Evolutionary conservation across 1,284 basidiomycete species (phyloP).

Genomic region (Ceraceosorus bombacis): DNA sequence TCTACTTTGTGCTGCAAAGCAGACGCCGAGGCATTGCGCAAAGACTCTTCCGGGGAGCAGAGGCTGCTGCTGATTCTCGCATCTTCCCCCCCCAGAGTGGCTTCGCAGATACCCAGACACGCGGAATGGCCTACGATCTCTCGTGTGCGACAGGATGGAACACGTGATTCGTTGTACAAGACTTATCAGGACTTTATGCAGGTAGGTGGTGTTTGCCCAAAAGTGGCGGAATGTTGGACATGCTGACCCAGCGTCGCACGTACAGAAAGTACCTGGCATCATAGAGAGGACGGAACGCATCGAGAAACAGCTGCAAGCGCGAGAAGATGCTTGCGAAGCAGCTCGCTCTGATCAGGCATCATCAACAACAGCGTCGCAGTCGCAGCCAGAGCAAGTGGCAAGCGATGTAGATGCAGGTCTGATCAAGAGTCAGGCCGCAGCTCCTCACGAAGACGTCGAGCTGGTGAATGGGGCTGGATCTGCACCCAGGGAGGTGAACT

Average conservation of each 20-base stretch:
- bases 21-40: no score
- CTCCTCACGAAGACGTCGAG: background rate
- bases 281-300: conserved; percentile 36
- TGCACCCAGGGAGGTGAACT: no score
- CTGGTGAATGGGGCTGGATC: background rate
- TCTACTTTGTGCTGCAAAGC: no score
- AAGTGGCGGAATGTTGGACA: no score
- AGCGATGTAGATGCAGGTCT: background rate
- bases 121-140: conserved; percentile 36
- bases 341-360: background rate
- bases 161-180: conserved; percentile 29
- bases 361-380: background rate
- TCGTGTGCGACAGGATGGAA: conserved; percentile 10
- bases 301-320: conserved; percentile 31
- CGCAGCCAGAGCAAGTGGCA: background rate
- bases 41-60: no score
- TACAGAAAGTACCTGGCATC: conserved; percentile 28
- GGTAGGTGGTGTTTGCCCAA: no score
- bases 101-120: conserved; percentile 43
- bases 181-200: conserved; percentile 45
- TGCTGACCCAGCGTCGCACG: no score
- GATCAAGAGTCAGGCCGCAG: background rate
- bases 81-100: conserved; percentile 17
- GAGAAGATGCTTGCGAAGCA: conserved; percentile 22
- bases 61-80: no score